phyloP scores from a whole-genome alignment of 2,329 filamentous ascomycete genomes.

The Trichoderma brevicompactum region DNA sequence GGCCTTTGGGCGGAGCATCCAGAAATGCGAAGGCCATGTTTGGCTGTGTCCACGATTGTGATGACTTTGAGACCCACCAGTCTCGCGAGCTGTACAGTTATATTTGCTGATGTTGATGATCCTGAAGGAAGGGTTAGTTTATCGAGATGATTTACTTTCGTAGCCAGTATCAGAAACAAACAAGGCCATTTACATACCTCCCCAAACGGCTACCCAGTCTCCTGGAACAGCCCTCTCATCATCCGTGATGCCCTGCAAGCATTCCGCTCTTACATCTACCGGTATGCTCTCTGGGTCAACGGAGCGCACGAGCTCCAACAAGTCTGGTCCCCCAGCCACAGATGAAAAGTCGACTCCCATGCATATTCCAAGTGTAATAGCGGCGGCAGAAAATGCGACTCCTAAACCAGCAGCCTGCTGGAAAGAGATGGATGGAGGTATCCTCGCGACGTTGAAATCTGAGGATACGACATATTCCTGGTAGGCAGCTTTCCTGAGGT shows the following conservation, averaged over 20 bases:
- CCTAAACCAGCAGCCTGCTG: conserved; percentile 66
- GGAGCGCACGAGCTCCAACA: conserved; percentile 55
- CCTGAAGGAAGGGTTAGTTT: conserved; percentile 39
- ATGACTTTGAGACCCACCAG: conserved; percentile 68
- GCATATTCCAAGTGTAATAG: conserved; percentile 68
- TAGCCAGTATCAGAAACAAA: not conserved
- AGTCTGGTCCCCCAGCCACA: conserved; percentile 61
- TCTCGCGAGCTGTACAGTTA: conserved; percentile 70
- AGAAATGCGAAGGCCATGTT: conserved; percentile 64
- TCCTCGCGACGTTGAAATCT: conserved; percentile 66
- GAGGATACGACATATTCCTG: conserved; percentile 70
- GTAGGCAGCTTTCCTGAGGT: conserved; percentile 71
- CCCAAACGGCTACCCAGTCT: conserved; percentile 77
- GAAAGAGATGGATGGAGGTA: conserved; percentile 58
- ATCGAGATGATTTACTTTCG: not conserved
- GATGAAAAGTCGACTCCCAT: conserved; percentile 67
- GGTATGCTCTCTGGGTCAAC: conserved; percentile 57
- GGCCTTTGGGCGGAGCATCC: conserved; percentile 50
- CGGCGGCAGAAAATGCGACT: conserved; percentile 73
- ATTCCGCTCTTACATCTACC: conserved; percentile 65
- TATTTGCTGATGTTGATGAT: conserved; percentile 71
- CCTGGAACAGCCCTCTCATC: conserved; percentile 60
- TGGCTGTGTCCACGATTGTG: conserved; percentile 67
- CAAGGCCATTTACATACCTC: conserved; percentile 50
- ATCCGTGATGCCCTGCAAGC: conserved; percentile 57